Conservation (phyloP, 2,329 filamentous ascomycete species). For the Knufia petricola region DNA sequence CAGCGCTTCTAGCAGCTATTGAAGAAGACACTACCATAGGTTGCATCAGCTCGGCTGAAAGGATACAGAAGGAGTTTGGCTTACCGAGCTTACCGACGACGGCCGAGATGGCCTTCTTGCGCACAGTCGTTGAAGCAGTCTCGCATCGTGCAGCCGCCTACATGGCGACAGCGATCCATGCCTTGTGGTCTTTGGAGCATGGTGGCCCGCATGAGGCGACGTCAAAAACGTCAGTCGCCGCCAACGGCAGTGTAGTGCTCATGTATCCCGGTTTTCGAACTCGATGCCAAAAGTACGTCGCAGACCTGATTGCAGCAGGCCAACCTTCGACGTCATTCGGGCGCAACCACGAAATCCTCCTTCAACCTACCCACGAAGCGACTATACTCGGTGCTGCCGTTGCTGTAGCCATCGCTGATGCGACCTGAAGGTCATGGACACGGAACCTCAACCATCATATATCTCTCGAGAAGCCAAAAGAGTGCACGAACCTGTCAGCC, state of each 20-base stretch:
- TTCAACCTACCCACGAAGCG: constrained; percentile 36
- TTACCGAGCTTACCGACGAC: constrained; percentile 37
- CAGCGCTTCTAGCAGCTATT: constrained; percentile 48
- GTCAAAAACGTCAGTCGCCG: constrained; percentile 37
- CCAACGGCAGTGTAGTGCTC: constrained; percentile 44
- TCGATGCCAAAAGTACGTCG: constrained; percentile 35
- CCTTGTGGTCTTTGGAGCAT: constrained; percentile 49
- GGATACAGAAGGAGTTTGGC: constrained; percentile 45
- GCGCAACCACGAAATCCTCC: constrained; percentile 25
- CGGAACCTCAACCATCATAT: too few relatives aligned
- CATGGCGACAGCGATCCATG: constrained; percentile 54
- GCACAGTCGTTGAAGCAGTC: constrained; percentile 43
- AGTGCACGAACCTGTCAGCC: too few relatives aligned
- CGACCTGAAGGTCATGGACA: neutral
- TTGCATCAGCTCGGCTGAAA: constrained; percentile 31
- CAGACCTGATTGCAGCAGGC: constrained; percentile 30
- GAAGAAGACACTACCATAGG: constrained; percentile 38
- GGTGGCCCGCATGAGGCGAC: constrained; percentile 35
- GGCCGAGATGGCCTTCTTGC: constrained; percentile 47
- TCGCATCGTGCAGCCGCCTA: constrained; percentile 52
- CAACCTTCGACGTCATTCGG: constrained; percentile 16
- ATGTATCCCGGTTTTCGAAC: constrained; percentile 42
- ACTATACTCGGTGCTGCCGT: constrained; percentile 39
- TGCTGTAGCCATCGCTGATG: constrained; percentile 34
- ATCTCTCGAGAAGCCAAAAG: too few relatives aligned